Evolutionary conservation across 2,329 filamentous ascomycete genomes (phyloP).

Genomic region (Orbilia quercus): DNA sequence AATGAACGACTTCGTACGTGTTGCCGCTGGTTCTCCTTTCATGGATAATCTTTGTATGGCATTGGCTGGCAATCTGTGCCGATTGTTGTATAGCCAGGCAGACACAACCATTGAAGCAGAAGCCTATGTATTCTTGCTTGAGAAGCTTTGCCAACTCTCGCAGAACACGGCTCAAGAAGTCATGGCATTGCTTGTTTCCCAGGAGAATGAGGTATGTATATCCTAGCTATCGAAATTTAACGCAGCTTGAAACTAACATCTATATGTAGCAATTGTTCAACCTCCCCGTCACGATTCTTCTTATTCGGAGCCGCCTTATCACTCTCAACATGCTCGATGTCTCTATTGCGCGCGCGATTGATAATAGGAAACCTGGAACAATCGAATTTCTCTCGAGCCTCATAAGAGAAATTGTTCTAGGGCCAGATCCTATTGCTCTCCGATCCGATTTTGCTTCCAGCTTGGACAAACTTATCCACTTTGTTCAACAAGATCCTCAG

Average conservation of each 20-base stretch:
- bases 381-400: slow-evolving; percentile 59
- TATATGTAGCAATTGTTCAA: slow-evolving; percentile 70
- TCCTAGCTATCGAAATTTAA: neutral
- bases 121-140: slow-evolving; percentile 71
- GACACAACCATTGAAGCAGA: slow-evolving; percentile 70
- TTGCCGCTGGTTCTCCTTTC: slow-evolving; percentile 64
- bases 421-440: slow-evolving; percentile 57
- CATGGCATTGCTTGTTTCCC: slow-evolving; percentile 66
- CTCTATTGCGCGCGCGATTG: slow-evolving; percentile 59
- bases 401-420: slow-evolving; percentile 59
- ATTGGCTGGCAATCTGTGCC: slow-evolving; percentile 70
- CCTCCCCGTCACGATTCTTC: slow-evolving; percentile 70
- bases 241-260: slow-evolving; percentile 61
- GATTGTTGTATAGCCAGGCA: slow-evolving; percentile 65
- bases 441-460: slow-evolving; percentile 60
- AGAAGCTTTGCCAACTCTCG: slow-evolving; percentile 73
- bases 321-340: slow-evolving; percentile 70
- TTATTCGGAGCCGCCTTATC: slow-evolving; percentile 71
- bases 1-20: slow-evolving; percentile 51
- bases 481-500: slow-evolving; percentile 59
- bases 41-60: slow-evolving; percentile 70
- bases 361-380: slow-evolving; percentile 57
- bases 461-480: slow-evolving; percentile 59
- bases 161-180: slow-evolving; percentile 67
- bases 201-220: slow-evolving; percentile 65